Base-by-base conservation (phyloP, 140 eudicot species). In the Oenanthe javanica region DNA sequence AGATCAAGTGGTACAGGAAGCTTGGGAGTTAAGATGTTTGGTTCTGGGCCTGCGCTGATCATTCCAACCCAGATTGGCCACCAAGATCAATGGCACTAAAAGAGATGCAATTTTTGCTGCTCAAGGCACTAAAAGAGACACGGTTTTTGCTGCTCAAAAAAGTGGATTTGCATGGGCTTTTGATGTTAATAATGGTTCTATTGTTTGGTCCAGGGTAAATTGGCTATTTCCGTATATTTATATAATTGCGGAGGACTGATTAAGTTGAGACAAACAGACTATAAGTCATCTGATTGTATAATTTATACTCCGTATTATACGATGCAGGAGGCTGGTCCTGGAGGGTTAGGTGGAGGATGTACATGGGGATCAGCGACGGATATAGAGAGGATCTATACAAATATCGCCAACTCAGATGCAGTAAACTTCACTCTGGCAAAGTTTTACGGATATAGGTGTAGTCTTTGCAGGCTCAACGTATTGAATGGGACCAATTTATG, bases 101-200 rank as follows among this genome's bases (percentile, higher is more conserved):
- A 31, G 36, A 31, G 36, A 31, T 31, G 36, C 36, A 31, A 1
- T 31, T 31, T 31, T 31, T 31, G 91, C 89, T 64, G 71, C 89
- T 42, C 88, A 83, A 25, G 89, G 66, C 2, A 82, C 93, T 5
- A 92, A 92, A 79, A 90, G 90, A n/a, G 69, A 61, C 69, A 61
- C 14, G 5, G 76, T 84, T 31, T 87, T 74, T 5, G 84, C 92
- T 4, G 96, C 87, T 3, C 97, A 90, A 61, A 92, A 92, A 82
- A 92, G 91, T 46, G 96, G 97, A 21, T 48, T 86, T 66, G 96
- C 92, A 13, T 90, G 97, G 97, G 91, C 93, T 66, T 73, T 92
- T 79, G 88, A 90, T 82, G 91, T 92, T 9, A 84, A 86, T 69
- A 80, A 84, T 25, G 96, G 97, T n/a, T 47, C 80, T 50, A 76